Evolutionary conservation across 257 asterid genomes (phyloP).

Genomic region (Jaltomata sinuosa): DNA sequence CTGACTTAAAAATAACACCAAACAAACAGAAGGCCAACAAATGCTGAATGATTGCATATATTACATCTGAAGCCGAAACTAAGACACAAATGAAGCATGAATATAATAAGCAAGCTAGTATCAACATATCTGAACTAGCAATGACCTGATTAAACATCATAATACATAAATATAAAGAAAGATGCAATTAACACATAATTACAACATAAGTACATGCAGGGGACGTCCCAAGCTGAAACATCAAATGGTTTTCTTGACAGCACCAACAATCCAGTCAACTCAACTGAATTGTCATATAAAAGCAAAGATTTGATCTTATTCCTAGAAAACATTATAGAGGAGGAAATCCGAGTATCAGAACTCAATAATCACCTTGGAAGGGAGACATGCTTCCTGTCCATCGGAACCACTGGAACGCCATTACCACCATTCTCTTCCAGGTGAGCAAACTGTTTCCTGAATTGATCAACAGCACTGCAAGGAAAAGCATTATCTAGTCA

Average conservation of each 20-base stretch:
- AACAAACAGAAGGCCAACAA: neutral
- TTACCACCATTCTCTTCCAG: slow-evolving; percentile 66
- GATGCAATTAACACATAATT: neutral
- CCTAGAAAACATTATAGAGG: neutral
- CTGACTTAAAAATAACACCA: neutral
- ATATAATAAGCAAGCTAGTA: neutral
- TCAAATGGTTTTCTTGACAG: neutral
- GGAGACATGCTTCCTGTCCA: slow-evolving; percentile 69
- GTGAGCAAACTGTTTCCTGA: slow-evolving; percentile 65
- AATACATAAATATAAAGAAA: neutral
- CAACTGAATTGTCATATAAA: neutral
- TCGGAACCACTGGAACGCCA: slow-evolving; percentile 41
- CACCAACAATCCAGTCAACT: neutral
- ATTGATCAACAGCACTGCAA: slow-evolving; percentile 75
- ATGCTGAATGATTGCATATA: neutral
- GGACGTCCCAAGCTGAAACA: neutral
- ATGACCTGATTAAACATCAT: neutral
- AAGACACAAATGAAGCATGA: neutral
- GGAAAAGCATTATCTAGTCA: slow-evolving; percentile 1
- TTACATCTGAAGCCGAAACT: neutral
- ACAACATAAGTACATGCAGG: neutral
- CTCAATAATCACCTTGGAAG: slow-evolving; percentile 64
- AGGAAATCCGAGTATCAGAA: neutral
- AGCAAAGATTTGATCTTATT: neutral
- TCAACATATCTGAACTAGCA: neutral